phyloP scores from a whole-genome alignment of 2,329 filamentous ascomycete genomes.

The Microsporum audouinii region DNA sequence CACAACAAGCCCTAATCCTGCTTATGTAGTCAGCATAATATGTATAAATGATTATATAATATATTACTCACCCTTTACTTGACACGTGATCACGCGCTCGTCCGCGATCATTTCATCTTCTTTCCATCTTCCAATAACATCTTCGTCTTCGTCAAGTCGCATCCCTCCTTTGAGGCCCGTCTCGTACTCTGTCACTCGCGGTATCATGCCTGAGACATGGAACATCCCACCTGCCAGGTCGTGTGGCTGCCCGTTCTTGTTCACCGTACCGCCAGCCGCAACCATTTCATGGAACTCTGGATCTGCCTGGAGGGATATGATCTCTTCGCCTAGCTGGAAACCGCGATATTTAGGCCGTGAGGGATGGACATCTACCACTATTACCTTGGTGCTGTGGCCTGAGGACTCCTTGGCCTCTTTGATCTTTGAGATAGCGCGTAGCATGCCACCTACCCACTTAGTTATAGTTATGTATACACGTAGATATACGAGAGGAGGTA shows the following conservation, averaged over 20 bases:
- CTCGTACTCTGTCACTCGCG: conserved; percentile 41
- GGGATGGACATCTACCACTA: conserved; percentile 43
- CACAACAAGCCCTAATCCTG: conserved; percentile 41
- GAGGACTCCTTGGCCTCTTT: conserved; percentile 27
- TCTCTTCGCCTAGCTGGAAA: conserved; percentile 30
- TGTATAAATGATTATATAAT: background rate
- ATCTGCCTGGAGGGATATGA: conserved; percentile 43
- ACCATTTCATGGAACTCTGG: conserved; percentile 41
- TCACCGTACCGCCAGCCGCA: conserved; percentile 31
- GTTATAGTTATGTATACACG: background rate
- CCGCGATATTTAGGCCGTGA: conserved; percentile 42
- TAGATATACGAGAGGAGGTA: conserved; percentile 12
- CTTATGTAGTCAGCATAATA: background rate
- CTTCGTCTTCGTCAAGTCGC: conserved; percentile 23
- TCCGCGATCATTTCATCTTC: conserved; percentile 38
- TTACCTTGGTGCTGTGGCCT: conserved; percentile 16
- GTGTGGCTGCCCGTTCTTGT: conserved; percentile 32
- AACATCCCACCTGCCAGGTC: conserved; percentile 42
- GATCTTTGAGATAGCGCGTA: conserved; percentile 40
- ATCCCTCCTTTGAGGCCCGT: conserved; percentile 37
- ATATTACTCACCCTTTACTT: conserved; percentile 37
- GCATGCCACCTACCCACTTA: conserved; percentile 35
- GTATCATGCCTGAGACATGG: conserved; percentile 44
- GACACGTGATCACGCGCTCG: conserved; percentile 44
- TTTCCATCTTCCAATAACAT: conserved; percentile 13